Evolutionary conservation across 805 yeast genomes (phyloP), one percentile per base, ranked within the genome.

Genomic region (Blastobotrys americana): DNA sequence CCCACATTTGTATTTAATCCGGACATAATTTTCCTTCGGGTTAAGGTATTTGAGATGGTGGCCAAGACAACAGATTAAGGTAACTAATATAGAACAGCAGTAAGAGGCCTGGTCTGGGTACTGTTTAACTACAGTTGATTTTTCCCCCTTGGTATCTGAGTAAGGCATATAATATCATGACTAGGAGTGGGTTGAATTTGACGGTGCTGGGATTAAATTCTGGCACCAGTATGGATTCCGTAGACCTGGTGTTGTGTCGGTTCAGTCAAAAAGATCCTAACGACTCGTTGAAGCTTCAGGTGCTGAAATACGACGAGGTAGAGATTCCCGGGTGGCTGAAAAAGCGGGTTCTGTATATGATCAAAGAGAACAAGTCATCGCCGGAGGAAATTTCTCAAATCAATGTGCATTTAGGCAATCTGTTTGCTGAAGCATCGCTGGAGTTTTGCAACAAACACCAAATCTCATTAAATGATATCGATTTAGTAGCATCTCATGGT

Each of bases 401-500:
- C 18, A 50, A 50, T 33, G 48, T 50, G n/a, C 38, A 35, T 5
- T 39, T 50, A 16, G 54, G 52, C 13, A 43, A 39, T 16, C 25
- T 46, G 18, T 50, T 50, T 43, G 52, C 44, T 8, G 49, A 50
- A 3, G 54, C 54, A 8, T 38, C 51, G 10, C 33, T 16, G 15
- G 44, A 18, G 8, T 49, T 49, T 28, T 47, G 50, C 37, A 13
- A 33, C 8, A 39, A 44, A 40, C 47, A 48, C 28, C 17, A 21
- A 16, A 25, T 42, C 16, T 9, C 37, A 37, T 13, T 47, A 21
- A 23, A 25, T 22, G 38, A 44, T 4, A 48, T 58, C 22, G 62
- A 58, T 43, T 35, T 57, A 4, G 48, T 58, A 15, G 58, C 56
- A 2, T 52, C 57, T 9, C 61, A 58, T 41, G 62, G 60, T n/a